Percentiles rank a stretch among this genome's conserved stretches.
Conservation (phyloP, 495 filamentous ascomycete species). For the Niebla homalea region DNA sequence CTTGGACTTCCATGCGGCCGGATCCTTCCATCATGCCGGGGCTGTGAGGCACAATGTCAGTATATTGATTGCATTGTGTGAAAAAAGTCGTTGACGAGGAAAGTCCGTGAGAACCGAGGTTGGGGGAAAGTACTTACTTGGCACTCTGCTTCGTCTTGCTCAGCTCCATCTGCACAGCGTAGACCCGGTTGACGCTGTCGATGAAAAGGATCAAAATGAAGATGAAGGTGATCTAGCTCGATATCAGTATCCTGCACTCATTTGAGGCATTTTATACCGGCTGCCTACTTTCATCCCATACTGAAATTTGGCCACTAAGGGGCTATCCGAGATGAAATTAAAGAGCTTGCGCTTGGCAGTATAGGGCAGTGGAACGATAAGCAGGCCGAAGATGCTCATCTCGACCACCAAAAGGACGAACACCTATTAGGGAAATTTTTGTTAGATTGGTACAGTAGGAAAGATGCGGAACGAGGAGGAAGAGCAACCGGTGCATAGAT, state of each 20-base stretch:
- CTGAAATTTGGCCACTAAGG: slow-evolving; percentile 62
- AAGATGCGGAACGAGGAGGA: neutral
- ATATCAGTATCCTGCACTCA: slow-evolving; percentile 16
- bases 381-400: slow-evolving; percentile 83
- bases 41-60: slow-evolving; percentile 26
- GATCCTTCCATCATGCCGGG: slow-evolving; percentile 64
- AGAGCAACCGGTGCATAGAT: slow-evolving; percentile 25
- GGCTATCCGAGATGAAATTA: slow-evolving; percentile 83
- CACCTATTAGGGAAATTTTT: slow-evolving; percentile 44
- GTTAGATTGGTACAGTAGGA: neutral
- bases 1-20: slow-evolving; percentile 95
- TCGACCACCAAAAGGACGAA: slow-evolving; percentile 85
- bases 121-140: slow-evolving; percentile 21
- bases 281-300: slow-evolving; percentile 59
- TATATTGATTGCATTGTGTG: neutral
- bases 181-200: slow-evolving; percentile 97
- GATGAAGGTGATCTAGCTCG: slow-evolving; percentile 81
- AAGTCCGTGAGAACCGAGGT: neutral
- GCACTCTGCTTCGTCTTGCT: slow-evolving; percentile 38
- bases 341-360: slow-evolving; percentile 77
- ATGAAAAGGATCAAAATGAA: slow-evolving; percentile 97
- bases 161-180: slow-evolving; percentile 86
- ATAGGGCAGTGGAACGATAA: slow-evolving; percentile 88
- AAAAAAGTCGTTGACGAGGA: neutral
- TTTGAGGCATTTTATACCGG: neutral